phyloP scores from a whole-genome alignment of 768 basidiomycete genomes.

The Calocybe cyanea region DNA sequence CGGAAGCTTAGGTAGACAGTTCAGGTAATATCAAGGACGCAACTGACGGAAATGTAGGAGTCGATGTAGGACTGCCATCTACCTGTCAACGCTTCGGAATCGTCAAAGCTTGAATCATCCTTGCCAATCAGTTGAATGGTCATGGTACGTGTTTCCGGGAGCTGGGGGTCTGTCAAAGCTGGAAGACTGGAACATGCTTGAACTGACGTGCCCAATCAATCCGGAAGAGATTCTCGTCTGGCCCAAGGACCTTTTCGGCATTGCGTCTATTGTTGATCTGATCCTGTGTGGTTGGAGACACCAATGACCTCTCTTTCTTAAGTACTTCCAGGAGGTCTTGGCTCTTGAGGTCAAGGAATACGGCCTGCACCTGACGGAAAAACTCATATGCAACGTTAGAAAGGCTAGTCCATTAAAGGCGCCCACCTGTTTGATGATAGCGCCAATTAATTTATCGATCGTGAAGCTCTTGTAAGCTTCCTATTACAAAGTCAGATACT shows the following conservation, averaged over 20 bases:
- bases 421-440: constrained; percentile 83
- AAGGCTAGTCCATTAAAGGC: no score
- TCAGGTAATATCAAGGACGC: background rate
- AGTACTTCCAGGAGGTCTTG: constrained; percentile 70
- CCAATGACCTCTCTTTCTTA: constrained; percentile 61
- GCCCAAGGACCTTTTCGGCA: constrained; percentile 67
- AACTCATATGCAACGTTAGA: no score
- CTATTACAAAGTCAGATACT: constrained; percentile 26
- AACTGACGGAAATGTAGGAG: constrained; percentile 62
- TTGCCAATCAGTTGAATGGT: constrained; percentile 77
- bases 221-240: constrained; percentile 76
- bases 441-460: constrained; percentile 85
- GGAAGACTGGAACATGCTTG: background rate
- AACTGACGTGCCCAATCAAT: constrained; percentile 64
- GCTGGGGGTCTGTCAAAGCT: constrained; percentile 30
- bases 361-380: constrained; percentile 50
- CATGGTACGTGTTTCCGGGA: constrained; percentile 61
- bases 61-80: constrained; percentile 82
- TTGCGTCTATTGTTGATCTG: constrained; percentile 62
- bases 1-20: background rate
- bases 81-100: constrained; percentile 70
- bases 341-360: constrained; percentile 65
- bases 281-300: constrained; percentile 64
- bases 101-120: constrained; percentile 71
- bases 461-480: constrained; percentile 90